Conservation (phyloP, 768 basidiomycete genomes). For the Chalciporus chontae region DNA sequence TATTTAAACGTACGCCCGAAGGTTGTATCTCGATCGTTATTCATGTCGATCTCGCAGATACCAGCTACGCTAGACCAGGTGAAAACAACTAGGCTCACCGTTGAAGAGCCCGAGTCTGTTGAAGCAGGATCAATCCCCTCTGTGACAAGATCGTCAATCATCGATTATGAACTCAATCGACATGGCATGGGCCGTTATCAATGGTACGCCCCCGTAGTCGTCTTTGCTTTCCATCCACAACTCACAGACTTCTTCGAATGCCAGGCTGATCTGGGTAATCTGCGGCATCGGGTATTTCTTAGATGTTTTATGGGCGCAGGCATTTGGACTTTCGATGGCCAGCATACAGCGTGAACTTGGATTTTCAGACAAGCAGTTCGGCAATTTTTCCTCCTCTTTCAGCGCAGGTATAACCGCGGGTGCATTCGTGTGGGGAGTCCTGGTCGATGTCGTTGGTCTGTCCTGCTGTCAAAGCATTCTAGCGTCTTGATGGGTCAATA, state of each 20-base stretch:
- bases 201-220: conserved; percentile 2
- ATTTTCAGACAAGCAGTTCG: conserved; percentile 15
- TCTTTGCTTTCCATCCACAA: neutral
- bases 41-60: neutral
- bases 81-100: neutral
- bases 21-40: neutral
- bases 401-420: conserved; percentile 3
- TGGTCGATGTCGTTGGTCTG: conserved; percentile 19
- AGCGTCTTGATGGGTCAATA: neutral
- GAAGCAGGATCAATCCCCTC: neutral
- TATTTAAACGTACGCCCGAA: neutral
- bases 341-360: conserved; percentile 15
- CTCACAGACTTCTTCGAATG: neutral
- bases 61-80: neutral
- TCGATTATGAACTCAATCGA: conserved; percentile 11
- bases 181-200: conserved; percentile 16
- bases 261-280: conserved; percentile 15
- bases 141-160: conserved; percentile 8
- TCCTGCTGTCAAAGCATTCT: neutral
- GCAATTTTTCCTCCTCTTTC: conserved; percentile 1
- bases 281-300: conserved; percentile 11
- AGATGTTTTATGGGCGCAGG: conserved; percentile 9
- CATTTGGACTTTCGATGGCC: neutral
- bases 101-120: no score
- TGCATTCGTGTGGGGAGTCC: conserved; percentile 10